These are phyloP conservation scores for Aegilops tauschii DNA, from an alignment of 176 grass and related monocot species.

Conservation along the genomic window DNA sequence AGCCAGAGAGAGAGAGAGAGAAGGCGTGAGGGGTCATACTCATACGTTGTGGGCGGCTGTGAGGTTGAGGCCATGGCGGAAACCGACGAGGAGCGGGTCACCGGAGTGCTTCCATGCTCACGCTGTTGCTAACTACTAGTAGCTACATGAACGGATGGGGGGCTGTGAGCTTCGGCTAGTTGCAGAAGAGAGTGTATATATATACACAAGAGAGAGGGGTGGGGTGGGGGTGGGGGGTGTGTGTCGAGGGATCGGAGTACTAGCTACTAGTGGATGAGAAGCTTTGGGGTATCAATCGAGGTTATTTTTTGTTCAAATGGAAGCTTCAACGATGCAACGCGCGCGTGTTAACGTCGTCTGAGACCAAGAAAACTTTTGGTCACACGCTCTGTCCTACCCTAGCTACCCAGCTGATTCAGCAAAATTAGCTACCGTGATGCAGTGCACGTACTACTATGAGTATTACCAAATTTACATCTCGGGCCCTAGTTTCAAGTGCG, in stretches of 20 bases:
- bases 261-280: background rate
- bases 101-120: background rate
- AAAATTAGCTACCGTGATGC: background rate
- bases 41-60: background rate
- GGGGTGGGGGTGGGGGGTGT: too few species aligned
- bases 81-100: background rate
- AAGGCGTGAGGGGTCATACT: background rate
- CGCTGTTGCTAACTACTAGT: background rate
- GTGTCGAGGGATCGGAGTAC: background rate
- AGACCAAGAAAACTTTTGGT: background rate
- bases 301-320: slow-evolving; percentile 28
- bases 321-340: slow-evolving; percentile 26
- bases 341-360: slow-evolving; percentile 25
- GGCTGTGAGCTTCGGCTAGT: background rate
- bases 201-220: background rate
- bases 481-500: too few species aligned
- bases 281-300: background rate
- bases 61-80: slow-evolving; percentile 33
- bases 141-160: background rate
- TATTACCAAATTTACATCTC: too few species aligned
- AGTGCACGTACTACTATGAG: too few species aligned
- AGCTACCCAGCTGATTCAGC: too few species aligned
- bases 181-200: background rate
- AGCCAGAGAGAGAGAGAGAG: background rate
- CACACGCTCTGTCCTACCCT: too few species aligned